A percentile compares a stretch with the other conserved stretches of the same genome.
Evolutionary conservation across 2,329 filamentous ascomycete species (phyloP).

Genomic region (Malbranchea zuffiana): DNA sequence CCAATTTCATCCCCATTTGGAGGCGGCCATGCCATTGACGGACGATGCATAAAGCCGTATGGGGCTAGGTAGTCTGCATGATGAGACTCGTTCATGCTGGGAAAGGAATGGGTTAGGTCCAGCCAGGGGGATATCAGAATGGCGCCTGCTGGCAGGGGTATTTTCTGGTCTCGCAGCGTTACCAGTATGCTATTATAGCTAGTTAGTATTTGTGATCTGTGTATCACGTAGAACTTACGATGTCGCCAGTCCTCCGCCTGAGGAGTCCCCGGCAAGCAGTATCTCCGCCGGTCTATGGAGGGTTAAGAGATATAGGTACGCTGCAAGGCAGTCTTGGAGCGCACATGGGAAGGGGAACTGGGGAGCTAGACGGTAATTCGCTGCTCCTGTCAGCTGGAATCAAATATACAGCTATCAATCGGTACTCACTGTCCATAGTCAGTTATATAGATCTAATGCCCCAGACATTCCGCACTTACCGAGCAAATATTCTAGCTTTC

Average conservation of each 20-base stretch:
- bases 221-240: constrained; percentile 30
- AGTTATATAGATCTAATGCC: too few relatives aligned
- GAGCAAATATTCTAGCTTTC: constrained; percentile 77
- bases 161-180: constrained; percentile 65
- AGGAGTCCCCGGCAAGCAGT: constrained; percentile 81
- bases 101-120: constrained; percentile 89
- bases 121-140: constrained; percentile 93
- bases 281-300: constrained; percentile 71
- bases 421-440: too few relatives aligned
- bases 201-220: constrained; percentile 10
- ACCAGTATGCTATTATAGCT: constrained; percentile 52
- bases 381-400: constrained; percentile 14
- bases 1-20: constrained; percentile 65
- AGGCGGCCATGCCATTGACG: constrained; percentile 84
- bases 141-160: constrained; percentile 78
- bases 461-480: constrained; percentile 24
- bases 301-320: constrained; percentile 72
- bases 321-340: constrained; percentile 76
- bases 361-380: constrained; percentile 75
- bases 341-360: constrained; percentile 95
- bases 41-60: constrained; percentile 80
- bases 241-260: constrained; percentile 81
- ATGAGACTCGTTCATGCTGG: constrained; percentile 64
- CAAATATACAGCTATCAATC: too few relatives aligned
- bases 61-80: constrained; percentile 79